Evolutionary conservation across 1,284 basidiomycete genomes (phyloP).

Genomic region (Melampsora abietis-canadensis): DNA sequence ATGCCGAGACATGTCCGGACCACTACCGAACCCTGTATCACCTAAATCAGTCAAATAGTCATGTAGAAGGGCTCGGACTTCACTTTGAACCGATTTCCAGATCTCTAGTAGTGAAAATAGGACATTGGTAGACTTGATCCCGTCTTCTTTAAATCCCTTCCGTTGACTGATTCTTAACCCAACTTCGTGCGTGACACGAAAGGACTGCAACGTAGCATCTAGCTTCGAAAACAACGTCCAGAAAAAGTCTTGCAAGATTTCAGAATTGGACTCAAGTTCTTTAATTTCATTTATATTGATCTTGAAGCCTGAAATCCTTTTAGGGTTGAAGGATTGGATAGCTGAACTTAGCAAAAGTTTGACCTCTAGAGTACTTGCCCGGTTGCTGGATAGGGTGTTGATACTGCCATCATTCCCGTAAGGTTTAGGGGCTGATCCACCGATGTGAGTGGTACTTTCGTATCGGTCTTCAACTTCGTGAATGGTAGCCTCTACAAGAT

Average conservation of each 20-base stretch:
- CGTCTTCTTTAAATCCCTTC: slow-evolving; percentile 79
- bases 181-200: slow-evolving; percentile 88
- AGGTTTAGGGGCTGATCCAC: slow-evolving; percentile 42
- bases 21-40: slow-evolving; percentile 14
- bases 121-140: slow-evolving; percentile 64
- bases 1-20: slow-evolving; percentile 13
- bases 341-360: slow-evolving; percentile 4
- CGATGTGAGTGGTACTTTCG: slow-evolving; percentile 54
- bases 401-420: background rate
- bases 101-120: slow-evolving; percentile 77
- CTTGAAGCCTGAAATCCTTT: slow-evolving; percentile 66
- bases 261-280: slow-evolving; percentile 56
- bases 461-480: slow-evolving; percentile 85
- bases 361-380: slow-evolving; percentile 23
- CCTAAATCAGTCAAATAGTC: slow-evolving; percentile 76
- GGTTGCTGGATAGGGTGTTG: slow-evolving; percentile 42
- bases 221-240: slow-evolving; percentile 98
- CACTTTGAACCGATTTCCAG: slow-evolving; percentile 86
- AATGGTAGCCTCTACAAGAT: slow-evolving; percentile 78
- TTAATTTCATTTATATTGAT: slow-evolving; percentile 60
- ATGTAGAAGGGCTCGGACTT: slow-evolving; percentile 80
- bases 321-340: background rate
- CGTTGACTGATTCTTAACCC: slow-evolving; percentile 64
- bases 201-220: slow-evolving; percentile 88
- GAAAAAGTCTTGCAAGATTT: slow-evolving; percentile 86